These are phyloP conservation scores for Xylaria sp. DNA, from an alignment of 2,329 filamentous ascomycete genomes.

Conservation along the genomic window DNA sequence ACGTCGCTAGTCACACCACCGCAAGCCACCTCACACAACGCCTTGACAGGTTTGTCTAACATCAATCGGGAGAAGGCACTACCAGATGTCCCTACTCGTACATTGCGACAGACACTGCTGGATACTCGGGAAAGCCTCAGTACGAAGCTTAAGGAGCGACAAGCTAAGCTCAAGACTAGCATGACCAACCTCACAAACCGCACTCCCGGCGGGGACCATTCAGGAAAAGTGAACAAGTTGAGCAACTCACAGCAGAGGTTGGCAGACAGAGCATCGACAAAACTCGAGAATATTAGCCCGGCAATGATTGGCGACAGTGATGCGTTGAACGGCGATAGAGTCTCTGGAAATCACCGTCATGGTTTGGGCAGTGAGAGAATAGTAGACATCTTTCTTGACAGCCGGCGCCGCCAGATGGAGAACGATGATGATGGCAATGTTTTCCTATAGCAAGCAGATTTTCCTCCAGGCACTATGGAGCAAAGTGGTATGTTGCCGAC, in stretches of 20 bases:
- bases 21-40: not conserved
- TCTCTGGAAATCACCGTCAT: constrained; percentile 26
- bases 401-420: constrained; percentile 39
- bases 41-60: constrained; percentile 8
- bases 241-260: constrained; percentile 15
- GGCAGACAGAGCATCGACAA: constrained; percentile 2
- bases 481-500: not conserved
- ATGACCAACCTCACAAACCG: constrained; percentile 16
- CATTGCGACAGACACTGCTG: constrained; percentile 14
- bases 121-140: constrained; percentile 11
- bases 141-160: constrained; percentile 17
- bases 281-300: constrained; percentile 28
- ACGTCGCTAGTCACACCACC: not conserved
- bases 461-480: not conserved
- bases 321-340: constrained; percentile 17
- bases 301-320: constrained; percentile 11
- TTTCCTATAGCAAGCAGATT: constrained; percentile 28
- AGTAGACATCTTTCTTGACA: constrained; percentile 51
- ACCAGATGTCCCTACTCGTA: constrained; percentile 18
- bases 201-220: constrained; percentile 17
- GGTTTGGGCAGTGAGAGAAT: constrained; percentile 44
- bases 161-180: constrained; percentile 10
- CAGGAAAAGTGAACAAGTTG: constrained; percentile 10
- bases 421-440: constrained; percentile 35
- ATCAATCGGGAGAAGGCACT: constrained; percentile 15